Evolutionary conservation across 805 yeast genomes (phyloP).

Genomic region (Yamadazyma phyllophila): DNA sequence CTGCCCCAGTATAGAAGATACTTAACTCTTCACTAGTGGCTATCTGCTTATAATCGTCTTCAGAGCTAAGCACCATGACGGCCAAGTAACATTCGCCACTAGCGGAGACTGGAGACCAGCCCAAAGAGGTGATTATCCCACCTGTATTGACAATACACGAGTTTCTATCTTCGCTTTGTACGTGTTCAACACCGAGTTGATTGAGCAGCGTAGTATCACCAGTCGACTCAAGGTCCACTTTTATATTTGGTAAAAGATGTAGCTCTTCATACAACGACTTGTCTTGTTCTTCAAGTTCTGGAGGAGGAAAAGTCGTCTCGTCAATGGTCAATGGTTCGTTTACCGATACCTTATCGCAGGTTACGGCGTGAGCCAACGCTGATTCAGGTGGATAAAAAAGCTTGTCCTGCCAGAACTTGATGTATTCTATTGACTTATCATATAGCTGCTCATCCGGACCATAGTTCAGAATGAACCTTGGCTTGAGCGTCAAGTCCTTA

Average conservation of each 20-base stretch:
- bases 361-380: conserved; percentile 11
- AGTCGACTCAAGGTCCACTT: background rate
- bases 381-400: conserved; percentile 43
- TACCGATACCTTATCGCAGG: conserved; percentile 2
- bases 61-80: conserved; percentile 43
- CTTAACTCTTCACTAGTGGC: conserved; percentile 28
- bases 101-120: conserved; percentile 44
- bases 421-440: conserved; percentile 40
- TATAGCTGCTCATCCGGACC: conserved; percentile 50
- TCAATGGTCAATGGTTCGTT: background rate
- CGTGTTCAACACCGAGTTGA: background rate
- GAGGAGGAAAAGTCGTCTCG: background rate
- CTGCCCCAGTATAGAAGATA: conserved; percentile 21
- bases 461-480: conserved; percentile 37
- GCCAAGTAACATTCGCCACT: conserved; percentile 44
- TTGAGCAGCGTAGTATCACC: background rate
- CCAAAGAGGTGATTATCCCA: conserved; percentile 48
- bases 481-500: conserved; percentile 26
- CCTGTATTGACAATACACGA: conserved; percentile 31
- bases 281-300: background rate
- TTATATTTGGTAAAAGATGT: background rate
- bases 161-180: conserved; percentile 2
- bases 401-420: conserved; percentile 49
- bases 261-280: background rate
- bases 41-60: conserved; percentile 16